A percentile compares a stretch with the other conserved stretches of the same genome.
phyloP scores from a whole-genome alignment of 2,329 filamentous ascomycete genomes.

The Periconia macrospinosa region DNA sequence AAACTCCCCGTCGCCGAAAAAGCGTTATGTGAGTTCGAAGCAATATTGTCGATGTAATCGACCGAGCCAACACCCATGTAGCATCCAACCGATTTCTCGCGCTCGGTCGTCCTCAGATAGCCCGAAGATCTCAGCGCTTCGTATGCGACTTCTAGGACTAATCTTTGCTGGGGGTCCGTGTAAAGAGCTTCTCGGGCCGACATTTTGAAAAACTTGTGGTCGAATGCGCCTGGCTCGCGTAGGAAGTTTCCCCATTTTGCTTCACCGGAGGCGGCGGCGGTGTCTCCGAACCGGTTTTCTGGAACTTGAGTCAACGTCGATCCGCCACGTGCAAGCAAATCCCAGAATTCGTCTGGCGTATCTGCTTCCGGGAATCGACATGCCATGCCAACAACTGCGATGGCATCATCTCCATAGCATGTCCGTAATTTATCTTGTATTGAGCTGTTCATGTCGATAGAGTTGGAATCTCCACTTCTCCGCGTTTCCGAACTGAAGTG shows the following conservation, averaged over 20 bases:
- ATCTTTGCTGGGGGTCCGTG: constrained; percentile 19
- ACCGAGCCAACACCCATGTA: constrained; percentile 37
- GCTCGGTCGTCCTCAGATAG: constrained; percentile 26
- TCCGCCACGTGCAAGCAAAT: constrained; percentile 29
- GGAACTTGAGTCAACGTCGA: constrained; percentile 33
- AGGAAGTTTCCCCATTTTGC: constrained; percentile 25
- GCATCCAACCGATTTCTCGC: constrained; percentile 29
- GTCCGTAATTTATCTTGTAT: not conserved
- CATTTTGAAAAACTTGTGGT: constrained; percentile 26
- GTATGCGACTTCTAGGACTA: constrained; percentile 20
- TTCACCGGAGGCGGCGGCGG: constrained; percentile 4
- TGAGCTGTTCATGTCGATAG: not conserved
- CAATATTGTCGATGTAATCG: constrained; percentile 30
- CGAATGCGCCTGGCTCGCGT: constrained; percentile 16
- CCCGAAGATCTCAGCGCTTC: constrained; percentile 25
- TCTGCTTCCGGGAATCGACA: constrained; percentile 36
- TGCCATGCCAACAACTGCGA: constrained; percentile 40
- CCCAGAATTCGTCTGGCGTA: constrained; percentile 38
- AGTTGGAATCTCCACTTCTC: not conserved
- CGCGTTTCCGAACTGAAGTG: not conserved
- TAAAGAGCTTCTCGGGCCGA: constrained; percentile 22
- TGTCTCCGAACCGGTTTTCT: constrained; percentile 34
- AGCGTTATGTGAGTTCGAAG: constrained; percentile 52
- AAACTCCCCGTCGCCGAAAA: constrained; percentile 52
- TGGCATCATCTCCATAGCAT: not conserved